phyloP scores from a whole-genome alignment of 768 basidiomycete species.

The Xanthoconium stramineum region DNA sequence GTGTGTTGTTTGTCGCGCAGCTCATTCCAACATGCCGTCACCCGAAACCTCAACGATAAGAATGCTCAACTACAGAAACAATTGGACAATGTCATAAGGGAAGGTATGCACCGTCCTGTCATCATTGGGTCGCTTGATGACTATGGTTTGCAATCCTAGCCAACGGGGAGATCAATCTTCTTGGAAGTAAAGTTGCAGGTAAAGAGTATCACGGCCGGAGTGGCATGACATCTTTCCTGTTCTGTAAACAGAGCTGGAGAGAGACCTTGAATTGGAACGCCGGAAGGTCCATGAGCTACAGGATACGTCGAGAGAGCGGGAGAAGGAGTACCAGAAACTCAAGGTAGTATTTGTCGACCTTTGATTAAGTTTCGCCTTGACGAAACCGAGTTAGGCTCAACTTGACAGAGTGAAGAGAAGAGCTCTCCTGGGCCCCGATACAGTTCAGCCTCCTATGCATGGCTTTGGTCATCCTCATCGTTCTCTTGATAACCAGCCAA shows the following conservation, averaged over 20 bases:
- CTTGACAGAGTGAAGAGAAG: constrained; percentile 83
- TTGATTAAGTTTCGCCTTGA: background rate
- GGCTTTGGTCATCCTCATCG: constrained; percentile 15
- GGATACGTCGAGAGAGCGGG: constrained; percentile 69
- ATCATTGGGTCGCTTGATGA: background rate
- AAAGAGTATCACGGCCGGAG: background rate
- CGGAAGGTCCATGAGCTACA: constrained; percentile 72
- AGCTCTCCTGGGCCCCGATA: constrained; percentile 56
- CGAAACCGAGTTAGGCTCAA: constrained; percentile 47
- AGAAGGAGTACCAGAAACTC: constrained; percentile 85
- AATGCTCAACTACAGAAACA: constrained; percentile 82
- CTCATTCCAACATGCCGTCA: constrained; percentile 80
- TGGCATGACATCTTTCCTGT: constrained; percentile 2
- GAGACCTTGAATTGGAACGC: constrained; percentile 77
- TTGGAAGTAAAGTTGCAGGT: constrained; percentile 70
- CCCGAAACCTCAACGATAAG: constrained; percentile 78
- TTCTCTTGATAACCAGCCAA: constrained; percentile 18
- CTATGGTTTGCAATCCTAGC: constrained; percentile 39
- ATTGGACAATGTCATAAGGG: constrained; percentile 78
- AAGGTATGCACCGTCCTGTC: constrained; percentile 47
- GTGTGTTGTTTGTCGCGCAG: constrained; percentile 9
- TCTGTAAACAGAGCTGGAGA: constrained; percentile 58
- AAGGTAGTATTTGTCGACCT: constrained; percentile 45
- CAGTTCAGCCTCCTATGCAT: constrained; percentile 17
- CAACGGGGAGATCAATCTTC: constrained; percentile 69